Base-by-base conservation (phyloP, 805 yeast species). In the Candida hungchunana region DNA sequence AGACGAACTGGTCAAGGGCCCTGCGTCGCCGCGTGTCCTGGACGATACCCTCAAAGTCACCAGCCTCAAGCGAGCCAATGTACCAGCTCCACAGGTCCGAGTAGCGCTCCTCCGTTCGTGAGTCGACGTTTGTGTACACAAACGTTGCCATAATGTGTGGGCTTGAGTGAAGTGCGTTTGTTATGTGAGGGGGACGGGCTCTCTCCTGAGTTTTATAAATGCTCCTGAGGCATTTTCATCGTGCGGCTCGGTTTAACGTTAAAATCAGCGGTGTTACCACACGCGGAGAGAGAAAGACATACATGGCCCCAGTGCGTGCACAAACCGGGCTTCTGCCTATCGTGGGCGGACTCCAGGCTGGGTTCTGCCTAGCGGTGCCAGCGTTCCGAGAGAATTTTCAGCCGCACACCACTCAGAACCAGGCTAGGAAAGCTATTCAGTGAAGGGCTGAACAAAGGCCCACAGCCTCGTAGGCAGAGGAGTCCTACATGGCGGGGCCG, bases 1-100 rank as follows among this genome's bases (percentile, higher is more conserved):
- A 26, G 17, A 43, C 37, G 13, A 45, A 37, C 40, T 37, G 36
- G 23, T 40, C 44, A 17, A 45, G 40, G 2, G 35, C 37, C 3
- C 36, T 25, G 22, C 43, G 32, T 6, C 37, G 34, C 22, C 26
- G 25, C 9, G 40, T 40, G 21, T 45, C 43, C 12, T 38, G 34
- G 19, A 36, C 43, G 7, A 45, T 45, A 26, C 30, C 25, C 32
- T 45, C 49, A 25, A 45, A 45, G 20, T 34, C 42, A 7, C 49
- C 49, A 3, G 40, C 16, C 30, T 39, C 46, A n/a, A 45, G 35
- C 7, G 43, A 28, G 7, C 33, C 39, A 3, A 45, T 31, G 32
- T 45, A 45, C 49, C 49, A 45, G 16, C 40, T 40, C 49, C 49
- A 45, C 24, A 43, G 41, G 32, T 25, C 29, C 9, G 42, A 25